Conservation (phyloP, 805 yeast genomes). For the Brettanomyces naardenensis region DNA sequence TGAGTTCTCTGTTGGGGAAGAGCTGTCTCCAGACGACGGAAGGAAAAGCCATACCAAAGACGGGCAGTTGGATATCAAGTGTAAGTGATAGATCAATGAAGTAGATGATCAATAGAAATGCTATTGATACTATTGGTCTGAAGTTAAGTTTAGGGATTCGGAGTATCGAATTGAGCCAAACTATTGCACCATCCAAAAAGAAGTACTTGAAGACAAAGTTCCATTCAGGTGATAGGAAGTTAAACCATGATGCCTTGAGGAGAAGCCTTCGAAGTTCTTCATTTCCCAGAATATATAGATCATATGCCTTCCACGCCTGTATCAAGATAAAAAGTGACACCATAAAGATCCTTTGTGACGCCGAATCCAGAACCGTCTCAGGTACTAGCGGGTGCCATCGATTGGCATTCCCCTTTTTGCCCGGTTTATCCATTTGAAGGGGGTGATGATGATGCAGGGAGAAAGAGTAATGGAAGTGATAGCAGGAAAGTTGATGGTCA, state of each 20-base stretch:
- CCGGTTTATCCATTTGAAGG: no score
- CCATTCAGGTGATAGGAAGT: conserved; percentile 40
- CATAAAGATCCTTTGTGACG: conserved; percentile 66
- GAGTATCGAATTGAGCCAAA: conserved; percentile 65
- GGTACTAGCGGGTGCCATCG: conserved; percentile 64
- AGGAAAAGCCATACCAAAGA: conserved; percentile 19
- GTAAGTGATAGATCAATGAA: conserved; percentile 46
- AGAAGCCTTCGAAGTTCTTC: conserved; percentile 21
- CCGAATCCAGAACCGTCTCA: conserved; percentile 55
- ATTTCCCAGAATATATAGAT: conserved; percentile 50
- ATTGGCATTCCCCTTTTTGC: no score
- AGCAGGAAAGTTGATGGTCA: no score
- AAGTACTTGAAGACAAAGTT: conserved; percentile 64
- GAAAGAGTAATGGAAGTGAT: no score
- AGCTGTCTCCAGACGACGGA: conserved; percentile 14
- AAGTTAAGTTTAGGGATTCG: conserved; percentile 70
- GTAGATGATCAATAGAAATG: conserved; percentile 40
- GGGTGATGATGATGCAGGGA: no score
- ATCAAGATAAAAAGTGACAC: conserved; percentile 60
- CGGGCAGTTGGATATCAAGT: conserved; percentile 40
- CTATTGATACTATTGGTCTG: conserved; percentile 43
- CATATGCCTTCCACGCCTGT: conserved; percentile 85
- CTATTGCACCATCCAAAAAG: conserved; percentile 60
- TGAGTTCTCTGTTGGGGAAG: conserved; percentile 24
- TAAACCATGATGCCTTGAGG: conserved; percentile 19